Base-by-base conservation (phyloP, 768 basidiomycete genomes). In the Hysterangium stoloniferum region DNA sequence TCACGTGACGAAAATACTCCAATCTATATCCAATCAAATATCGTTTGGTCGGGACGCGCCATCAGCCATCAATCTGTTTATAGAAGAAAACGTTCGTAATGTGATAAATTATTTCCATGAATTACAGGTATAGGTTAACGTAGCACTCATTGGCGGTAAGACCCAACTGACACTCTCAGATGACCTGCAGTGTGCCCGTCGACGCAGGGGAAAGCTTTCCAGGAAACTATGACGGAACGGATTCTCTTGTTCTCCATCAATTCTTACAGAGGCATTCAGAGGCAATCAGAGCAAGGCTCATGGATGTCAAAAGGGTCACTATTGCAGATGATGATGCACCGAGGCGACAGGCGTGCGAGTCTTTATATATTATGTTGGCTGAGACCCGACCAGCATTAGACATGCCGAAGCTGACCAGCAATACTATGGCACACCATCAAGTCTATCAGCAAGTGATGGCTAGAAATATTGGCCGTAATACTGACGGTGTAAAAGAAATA, bases 11-110 rank as follows among this genome's bases (percentile, higher is more conserved):
- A 96, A 94, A 68, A 82, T 94, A 51, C 82, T 96, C 38, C 91
- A 95, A 66, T 92, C 89, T 59, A 67, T 97, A 27, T 91, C 92
- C 17, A 97, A 95, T 68, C 94, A 96, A 57, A 84, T 94, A 40
- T 81, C 88, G 60, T 95, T 95, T 57, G 88, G 86, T 11, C 93
- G 93, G 64, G 92, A 95, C 58, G 77, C 80, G 4, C 82, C 90
- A 59, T 91, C 92, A 86, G 79, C 79, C 25, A 71, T 76, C 31
- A 94, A 94, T 62, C 71, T 75, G 8, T 92, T 92, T 67, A 66
- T 90, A 25, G 71, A 73, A 50, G 73, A 70, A 9, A 86, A 89
- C 47, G 85, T 87, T 44, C 70, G 78, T 27, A 79, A 75, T 37
- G 79, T 93, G 25, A 87, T 84, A 2, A 73, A 79, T 32, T 92